A percentile compares a stretch with the other conserved stretches of the same genome.
These are phyloP conservation scores for Lentinula detonsa DNA, from an alignment of 768 basidiomycete species.

Conservation along the genomic window DNA sequence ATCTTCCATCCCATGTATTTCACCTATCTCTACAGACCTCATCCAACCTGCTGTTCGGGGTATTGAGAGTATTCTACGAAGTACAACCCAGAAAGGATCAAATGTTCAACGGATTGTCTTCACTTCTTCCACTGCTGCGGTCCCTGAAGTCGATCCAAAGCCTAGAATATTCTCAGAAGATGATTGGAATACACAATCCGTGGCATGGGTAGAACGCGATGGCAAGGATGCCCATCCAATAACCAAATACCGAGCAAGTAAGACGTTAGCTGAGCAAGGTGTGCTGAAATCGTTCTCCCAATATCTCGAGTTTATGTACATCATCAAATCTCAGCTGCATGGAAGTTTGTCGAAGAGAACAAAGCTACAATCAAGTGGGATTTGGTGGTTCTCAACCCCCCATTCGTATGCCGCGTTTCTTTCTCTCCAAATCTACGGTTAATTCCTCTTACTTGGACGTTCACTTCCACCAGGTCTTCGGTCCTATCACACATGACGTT, in stretches of 20 bases:
- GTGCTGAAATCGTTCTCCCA: neutral
- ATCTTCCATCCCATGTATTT: neutral
- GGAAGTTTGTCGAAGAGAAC: constrained; percentile 36
- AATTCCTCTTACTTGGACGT: neutral
- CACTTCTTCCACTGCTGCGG: constrained; percentile 55
- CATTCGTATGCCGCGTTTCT: constrained; percentile 28
- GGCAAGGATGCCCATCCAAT: constrained; percentile 34
- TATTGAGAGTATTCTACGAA: constrained; percentile 27
- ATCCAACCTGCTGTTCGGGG: constrained; percentile 30
- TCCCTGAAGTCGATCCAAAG: constrained; percentile 23
- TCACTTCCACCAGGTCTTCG: neutral
- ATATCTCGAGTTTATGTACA: neutral
- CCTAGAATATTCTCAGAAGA: constrained; percentile 35
- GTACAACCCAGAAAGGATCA: constrained; percentile 29
- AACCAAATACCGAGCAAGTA: constrained; percentile 55
- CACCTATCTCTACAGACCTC: constrained; percentile 22
- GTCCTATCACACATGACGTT: constrained; percentile 39
- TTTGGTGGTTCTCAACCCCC: constrained; percentile 47
- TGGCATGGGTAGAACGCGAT: constrained; percentile 38
- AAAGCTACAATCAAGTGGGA: constrained; percentile 43
- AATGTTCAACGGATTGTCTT: constrained; percentile 53
- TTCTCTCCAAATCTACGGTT: constrained; percentile 9
- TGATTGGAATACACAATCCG: constrained; percentile 56
- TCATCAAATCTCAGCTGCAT: constrained; percentile 26
- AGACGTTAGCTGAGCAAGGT: constrained; percentile 62